phyloP scores from a whole-genome alignment of 139 green algal genomes.

The Haematococcus lacustris region DNA sequence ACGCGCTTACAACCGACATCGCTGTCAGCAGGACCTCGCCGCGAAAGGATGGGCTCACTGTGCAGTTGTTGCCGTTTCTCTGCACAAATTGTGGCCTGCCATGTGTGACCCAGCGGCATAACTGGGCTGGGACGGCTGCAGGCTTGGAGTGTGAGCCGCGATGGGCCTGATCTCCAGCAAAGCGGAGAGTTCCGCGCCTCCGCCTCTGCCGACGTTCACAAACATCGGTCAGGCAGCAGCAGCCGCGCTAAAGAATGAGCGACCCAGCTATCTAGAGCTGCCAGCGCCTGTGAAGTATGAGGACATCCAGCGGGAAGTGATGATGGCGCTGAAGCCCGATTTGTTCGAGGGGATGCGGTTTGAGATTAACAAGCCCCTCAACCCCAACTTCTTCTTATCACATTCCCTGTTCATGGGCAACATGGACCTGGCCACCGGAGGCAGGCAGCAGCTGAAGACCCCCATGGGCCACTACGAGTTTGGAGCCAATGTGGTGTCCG shows the following conservation, averaged over 20 bases:
- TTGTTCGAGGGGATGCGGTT: constrained; percentile 95
- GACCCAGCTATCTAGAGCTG: constrained; percentile 51
- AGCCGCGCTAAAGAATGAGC: neutral
- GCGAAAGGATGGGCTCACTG: no score
- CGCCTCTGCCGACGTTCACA: neutral
- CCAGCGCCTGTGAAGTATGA: constrained; percentile 88
- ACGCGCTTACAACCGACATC: no score
- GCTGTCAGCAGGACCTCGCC: no score
- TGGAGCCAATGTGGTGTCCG: constrained; percentile 91
- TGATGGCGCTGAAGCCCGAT: constrained; percentile 95
- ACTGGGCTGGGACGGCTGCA: no score
- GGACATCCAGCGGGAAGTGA: constrained; percentile 83
- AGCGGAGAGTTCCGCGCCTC: neutral
- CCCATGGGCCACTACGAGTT: constrained; percentile 93
- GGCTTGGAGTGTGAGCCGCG: no score
- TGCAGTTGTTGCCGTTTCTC: no score
- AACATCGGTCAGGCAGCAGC: neutral
- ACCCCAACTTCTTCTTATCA: constrained; percentile 91
- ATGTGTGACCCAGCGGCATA: no score
- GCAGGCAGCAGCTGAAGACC: constrained; percentile 73
- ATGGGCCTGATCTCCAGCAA: neutral
- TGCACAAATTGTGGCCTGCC: no score
- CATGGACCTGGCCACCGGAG: constrained; percentile 73
- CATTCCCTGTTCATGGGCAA: constrained; percentile 90
- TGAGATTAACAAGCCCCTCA: constrained; percentile 95